These are phyloP conservation scores for Leptomonas seymouri DNA, from an alignment of 208 protist species.

Conservation along the genomic window DNA sequence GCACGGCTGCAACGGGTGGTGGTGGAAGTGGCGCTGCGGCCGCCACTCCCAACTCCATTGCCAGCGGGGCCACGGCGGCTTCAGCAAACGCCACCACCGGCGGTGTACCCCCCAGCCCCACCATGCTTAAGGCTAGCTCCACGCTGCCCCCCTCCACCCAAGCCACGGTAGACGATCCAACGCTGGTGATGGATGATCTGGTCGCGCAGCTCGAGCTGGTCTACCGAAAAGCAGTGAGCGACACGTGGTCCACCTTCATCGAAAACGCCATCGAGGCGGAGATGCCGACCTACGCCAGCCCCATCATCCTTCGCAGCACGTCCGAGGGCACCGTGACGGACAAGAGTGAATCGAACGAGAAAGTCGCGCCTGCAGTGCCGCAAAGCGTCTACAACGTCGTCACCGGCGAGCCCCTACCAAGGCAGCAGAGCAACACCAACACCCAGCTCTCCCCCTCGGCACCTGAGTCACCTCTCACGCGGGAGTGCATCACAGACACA, in stretches of 20 bases:
- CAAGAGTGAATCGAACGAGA: not conserved
- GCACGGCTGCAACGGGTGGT: not conserved
- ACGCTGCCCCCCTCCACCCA: constrained; percentile 6
- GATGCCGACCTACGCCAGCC: constrained; percentile 1
- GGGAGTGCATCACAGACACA: constrained; percentile 26
- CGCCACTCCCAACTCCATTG: not conserved
- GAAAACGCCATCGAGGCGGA: constrained; percentile 42
- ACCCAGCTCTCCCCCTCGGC: constrained; percentile 1
- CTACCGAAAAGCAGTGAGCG: constrained; percentile 55
- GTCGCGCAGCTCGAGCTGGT: constrained; percentile 54
- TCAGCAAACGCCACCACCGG: too few species aligned
- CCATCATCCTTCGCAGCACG: not conserved
- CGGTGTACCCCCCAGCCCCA: constrained; percentile 2
- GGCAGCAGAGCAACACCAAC: not conserved
- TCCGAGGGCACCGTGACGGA: not conserved
- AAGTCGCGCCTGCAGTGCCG: not conserved
- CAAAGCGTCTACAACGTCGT: not conserved
- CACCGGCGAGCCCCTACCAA: constrained; percentile 3
- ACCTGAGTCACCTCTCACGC: constrained; percentile 8
- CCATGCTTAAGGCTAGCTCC: not conserved
- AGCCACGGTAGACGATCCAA: constrained; percentile 29
- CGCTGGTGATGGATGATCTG: constrained; percentile 65
- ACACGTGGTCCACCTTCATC: constrained; percentile 65
- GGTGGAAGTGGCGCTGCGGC: constrained; percentile 3
- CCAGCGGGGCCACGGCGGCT: too few species aligned